Conservation (phyloP, 345 rosid species). For the Brassica juncea region DNA sequence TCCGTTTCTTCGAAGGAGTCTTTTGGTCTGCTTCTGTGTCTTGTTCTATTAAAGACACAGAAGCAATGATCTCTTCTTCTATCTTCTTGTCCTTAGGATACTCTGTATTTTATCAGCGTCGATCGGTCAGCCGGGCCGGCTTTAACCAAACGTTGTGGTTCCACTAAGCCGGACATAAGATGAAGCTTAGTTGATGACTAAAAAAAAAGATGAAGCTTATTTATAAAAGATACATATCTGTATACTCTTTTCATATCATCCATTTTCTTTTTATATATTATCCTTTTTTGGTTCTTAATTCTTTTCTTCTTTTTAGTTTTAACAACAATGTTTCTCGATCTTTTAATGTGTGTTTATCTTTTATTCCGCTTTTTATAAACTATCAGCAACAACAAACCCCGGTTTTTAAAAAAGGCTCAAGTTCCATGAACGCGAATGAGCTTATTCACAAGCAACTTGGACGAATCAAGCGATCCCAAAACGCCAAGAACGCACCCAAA, state of each 20-base stretch:
- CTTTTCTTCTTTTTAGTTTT: conserved; percentile 29
- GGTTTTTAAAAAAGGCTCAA: background rate
- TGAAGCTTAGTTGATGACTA: background rate
- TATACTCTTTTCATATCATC: conserved; percentile 28
- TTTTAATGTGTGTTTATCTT: conserved; percentile 12
- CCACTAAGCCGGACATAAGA: background rate
- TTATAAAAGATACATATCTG: background rate
- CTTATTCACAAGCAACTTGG: conserved; percentile 25
- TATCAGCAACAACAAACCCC: conserved; percentile 17
- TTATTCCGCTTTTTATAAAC: conserved; percentile 1
- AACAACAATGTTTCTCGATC: conserved; percentile 15
- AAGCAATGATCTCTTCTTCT: conserved; percentile 20
- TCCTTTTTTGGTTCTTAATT: conserved; percentile 37
- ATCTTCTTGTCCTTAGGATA: conserved; percentile 7
- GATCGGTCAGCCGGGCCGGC: background rate
- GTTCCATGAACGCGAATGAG: background rate
- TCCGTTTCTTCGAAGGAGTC: conserved; percentile 58
- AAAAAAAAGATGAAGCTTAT: too few species aligned
- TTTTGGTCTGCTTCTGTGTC: conserved; percentile 34
- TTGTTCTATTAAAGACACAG: conserved; percentile 24
- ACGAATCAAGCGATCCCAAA: conserved; percentile 44
- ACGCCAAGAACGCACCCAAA: conserved; percentile 58
- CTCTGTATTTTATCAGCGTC: background rate
- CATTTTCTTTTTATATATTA: conserved; percentile 16
- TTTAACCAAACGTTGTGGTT: background rate